Base-by-base conservation (phyloP, 2,329 filamentous ascomycete species). In the Hypoxylon sp. region DNA sequence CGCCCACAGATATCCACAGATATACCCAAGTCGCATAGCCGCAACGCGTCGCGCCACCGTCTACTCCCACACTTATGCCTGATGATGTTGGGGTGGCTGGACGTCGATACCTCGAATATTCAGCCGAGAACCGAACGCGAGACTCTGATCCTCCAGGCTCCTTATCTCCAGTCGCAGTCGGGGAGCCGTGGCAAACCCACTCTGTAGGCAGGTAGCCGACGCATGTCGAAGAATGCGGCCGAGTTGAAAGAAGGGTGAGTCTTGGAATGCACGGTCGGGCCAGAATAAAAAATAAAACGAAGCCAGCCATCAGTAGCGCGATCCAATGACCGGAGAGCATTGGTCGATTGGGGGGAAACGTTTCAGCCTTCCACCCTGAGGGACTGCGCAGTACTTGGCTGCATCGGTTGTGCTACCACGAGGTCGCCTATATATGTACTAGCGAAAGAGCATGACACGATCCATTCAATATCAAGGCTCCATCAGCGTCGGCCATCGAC, bases 171-270 rank as follows among this genome's bases (percentile, higher is more conserved):
- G 10, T 4, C 42, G 9, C 13, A 35, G 10, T 4, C 42, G 9
- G 18, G 24, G 31, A 17, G 51, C 18, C 18, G 23, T 31, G 49
- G 20, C 20, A 11, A 35, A 13, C 48, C 11, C 6, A 15, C 10
- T 20, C 27, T 47, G 33, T 56, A 57, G 60, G 62, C 56, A 63
- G 55, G 59, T 33, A 63, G 29, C 59, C 62, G 62, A 60, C 35
- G 59, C 62, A 63, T 42, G 43, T 62, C 50, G 56, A 63, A 58
- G 56, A 55, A 62, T 63, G 26, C 35, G 56, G 59, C 15, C 55
- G 49, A 20, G 45, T 48, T 15, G 21, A 27, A 49, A 27, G 51
- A 49, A 23, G 20, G 38, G 13, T 21, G 13, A 24, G 20, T 3
- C 15, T 15, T 45, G 51, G 43, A 50, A 57, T 53, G 48, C 42